Conservation (phyloP, 768 basidiomycete genomes). For the Candolleomyces eurysporus region DNA sequence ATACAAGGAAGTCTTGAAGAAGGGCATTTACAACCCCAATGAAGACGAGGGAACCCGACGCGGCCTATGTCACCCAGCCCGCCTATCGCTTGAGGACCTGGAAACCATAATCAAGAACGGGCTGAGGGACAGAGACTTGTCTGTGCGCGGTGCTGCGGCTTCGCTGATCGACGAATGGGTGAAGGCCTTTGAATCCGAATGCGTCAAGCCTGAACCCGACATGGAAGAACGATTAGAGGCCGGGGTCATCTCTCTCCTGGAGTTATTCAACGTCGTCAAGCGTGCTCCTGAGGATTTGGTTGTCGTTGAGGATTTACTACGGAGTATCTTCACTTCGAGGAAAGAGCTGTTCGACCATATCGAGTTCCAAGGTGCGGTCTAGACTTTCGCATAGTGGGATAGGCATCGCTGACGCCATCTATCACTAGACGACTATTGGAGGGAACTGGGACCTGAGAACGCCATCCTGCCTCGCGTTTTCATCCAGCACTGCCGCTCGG, state of each 20-base stretch:
- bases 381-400: constrained; percentile 11
- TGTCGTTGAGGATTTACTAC: constrained; percentile 69
- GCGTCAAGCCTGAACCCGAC: constrained; percentile 30
- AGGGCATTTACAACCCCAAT: neutral
- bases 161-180: constrained; percentile 77
- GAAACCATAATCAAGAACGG: constrained; percentile 80
- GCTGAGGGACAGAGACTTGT: constrained; percentile 78
- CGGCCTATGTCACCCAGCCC: constrained; percentile 60
- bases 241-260: constrained; percentile 47
- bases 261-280: constrained; percentile 47
- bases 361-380: constrained; percentile 58
- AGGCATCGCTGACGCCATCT: neutral
- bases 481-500: constrained; percentile 69
- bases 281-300: constrained; percentile 45
- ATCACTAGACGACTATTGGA: constrained; percentile 68
- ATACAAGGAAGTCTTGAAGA: constrained; percentile 57
- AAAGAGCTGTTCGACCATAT: constrained; percentile 65
- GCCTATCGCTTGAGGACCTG: constrained; percentile 68
- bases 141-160: constrained; percentile 70
- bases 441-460: constrained; percentile 63
- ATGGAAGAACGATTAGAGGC: constrained; percentile 25
- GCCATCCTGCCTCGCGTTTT: constrained; percentile 84
- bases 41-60: neutral
- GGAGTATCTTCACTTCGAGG: constrained; percentile 66
- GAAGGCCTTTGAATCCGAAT: constrained; percentile 42